These are phyloP conservation scores for Fomitiporia mediterranea DNA, from an alignment of 1,284 basidiomycete genomes.

Conservation along the genomic window DNA sequence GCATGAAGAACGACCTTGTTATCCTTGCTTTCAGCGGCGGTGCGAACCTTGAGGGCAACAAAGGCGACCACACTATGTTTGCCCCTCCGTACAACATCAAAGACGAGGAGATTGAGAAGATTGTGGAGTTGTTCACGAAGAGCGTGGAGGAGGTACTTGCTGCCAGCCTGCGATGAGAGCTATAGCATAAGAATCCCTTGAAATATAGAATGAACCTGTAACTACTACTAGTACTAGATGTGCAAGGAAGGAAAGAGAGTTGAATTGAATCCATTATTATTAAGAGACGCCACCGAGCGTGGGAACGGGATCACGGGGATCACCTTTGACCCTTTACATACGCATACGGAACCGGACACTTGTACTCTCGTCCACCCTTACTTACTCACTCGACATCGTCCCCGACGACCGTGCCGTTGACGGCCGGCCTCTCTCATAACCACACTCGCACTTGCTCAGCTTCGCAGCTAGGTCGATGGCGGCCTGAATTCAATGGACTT, in stretches of 20 bases:
- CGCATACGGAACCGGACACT: background rate
- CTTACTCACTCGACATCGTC: constrained; percentile 8
- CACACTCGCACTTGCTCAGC: constrained; percentile 3
- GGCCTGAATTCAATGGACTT: constrained; percentile 78
- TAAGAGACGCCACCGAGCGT: background rate
- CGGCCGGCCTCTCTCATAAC: background rate
- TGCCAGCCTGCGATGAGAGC: too few species aligned
- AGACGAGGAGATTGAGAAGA: constrained; percentile 57
- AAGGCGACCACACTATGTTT: constrained; percentile 65
- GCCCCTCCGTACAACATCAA: constrained; percentile 75
- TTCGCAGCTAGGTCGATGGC: constrained; percentile 62
- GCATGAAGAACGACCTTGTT: constrained; percentile 59
- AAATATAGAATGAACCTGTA: too few species aligned
- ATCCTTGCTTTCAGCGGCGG: constrained; percentile 71
- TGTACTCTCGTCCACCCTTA: background rate
- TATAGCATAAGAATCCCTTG: too few species aligned
- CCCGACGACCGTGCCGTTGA: constrained; percentile 14
- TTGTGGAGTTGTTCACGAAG: constrained; percentile 56
- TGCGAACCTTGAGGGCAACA: constrained; percentile 61
- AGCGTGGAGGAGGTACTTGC: constrained; percentile 59
- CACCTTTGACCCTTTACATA: constrained; percentile 1
- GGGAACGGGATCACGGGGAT: constrained; percentile 1
- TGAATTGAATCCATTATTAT: too few species aligned
- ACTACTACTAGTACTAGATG: too few species aligned
- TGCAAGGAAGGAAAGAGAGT: too few species aligned